phyloP scores from a whole-genome alignment of 192 early-diverging fungal genomes.

The Oehlia diaphana region DNA sequence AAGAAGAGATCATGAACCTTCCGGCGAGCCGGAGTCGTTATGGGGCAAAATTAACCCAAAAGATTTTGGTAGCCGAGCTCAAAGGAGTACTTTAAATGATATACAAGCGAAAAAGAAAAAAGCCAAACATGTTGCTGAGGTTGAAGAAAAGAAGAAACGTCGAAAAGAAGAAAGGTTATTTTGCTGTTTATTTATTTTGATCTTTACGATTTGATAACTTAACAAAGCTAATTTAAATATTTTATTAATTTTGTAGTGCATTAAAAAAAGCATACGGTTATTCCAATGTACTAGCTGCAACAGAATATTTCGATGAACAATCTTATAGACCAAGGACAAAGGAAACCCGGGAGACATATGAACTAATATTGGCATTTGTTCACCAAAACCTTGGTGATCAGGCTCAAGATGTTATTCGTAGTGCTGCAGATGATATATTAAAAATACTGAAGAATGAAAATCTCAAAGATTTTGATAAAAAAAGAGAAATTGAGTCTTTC shows the following conservation, averaged over 20 bases:
- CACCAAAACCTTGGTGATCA: conserved; percentile 83
- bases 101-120: conserved; percentile 70
- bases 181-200: neutral
- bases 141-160: conserved; percentile 52
- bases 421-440: conserved; percentile 86
- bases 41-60: conserved; percentile 83
- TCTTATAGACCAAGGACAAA: conserved; percentile 86
- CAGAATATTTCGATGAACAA: conserved; percentile 83
- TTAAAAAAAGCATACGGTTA: conserved; percentile 69
- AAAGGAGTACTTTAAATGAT: conserved; percentile 63
- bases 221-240: neutral
- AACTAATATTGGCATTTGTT: conserved; percentile 84
- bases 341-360: conserved; percentile 87
- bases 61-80: conserved; percentile 81
- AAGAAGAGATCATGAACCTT: conserved; percentile 88
- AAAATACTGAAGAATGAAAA: conserved; percentile 81
- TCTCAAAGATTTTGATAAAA: conserved; percentile 87
- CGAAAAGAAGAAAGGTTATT: conserved; percentile 59
- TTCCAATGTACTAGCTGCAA: conserved; percentile 77
- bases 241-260: conserved; percentile 25
- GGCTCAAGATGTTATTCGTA: conserved; percentile 85
- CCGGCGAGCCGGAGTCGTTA: conserved; percentile 92
- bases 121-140: conserved; percentile 46
- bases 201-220: neutral
- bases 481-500: conserved; percentile 77